Conservation (phyloP, 352 stramenopile genomes). For the Globisporangium viniferum region DNA sequence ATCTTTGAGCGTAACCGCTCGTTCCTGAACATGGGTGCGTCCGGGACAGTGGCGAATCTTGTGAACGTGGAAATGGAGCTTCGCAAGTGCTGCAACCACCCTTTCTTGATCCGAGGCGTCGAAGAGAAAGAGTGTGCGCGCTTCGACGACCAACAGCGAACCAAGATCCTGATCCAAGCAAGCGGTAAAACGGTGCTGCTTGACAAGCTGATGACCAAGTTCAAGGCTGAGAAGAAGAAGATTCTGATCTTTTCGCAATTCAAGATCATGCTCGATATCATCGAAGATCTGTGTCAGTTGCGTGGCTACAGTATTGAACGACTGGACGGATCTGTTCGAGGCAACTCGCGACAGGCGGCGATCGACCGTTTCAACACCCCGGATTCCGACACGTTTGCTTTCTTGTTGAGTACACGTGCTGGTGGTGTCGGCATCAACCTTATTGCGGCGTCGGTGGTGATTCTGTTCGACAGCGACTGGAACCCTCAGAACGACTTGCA, state of each 20-base stretch:
- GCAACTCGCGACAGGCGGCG: slow-evolving; percentile 96
- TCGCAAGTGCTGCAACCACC: slow-evolving; percentile 99
- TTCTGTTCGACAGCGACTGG: slow-evolving; percentile 96
- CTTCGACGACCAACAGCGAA: slow-evolving; percentile 64
- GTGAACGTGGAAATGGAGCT: slow-evolving; percentile 99
- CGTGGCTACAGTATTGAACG: slow-evolving; percentile 90
- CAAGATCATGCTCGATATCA: slow-evolving; percentile 98
- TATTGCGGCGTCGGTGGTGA: slow-evolving; percentile 84
- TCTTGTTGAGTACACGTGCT: slow-evolving; percentile 94
- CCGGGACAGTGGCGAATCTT: slow-evolving; percentile 93
- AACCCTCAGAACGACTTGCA: slow-evolving; percentile 99
- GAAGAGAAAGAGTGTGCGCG: slow-evolving; percentile 96
- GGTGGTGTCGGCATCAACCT: slow-evolving; percentile 98
- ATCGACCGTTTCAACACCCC: slow-evolving; percentile 98
- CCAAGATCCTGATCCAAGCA: slow-evolving; percentile 77
- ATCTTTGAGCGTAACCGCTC: slow-evolving; percentile 99
- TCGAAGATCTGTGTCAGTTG: slow-evolving; percentile 87
- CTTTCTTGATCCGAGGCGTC: slow-evolving; percentile 97
- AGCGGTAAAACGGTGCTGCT: slow-evolving; percentile 98
- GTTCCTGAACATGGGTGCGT: slow-evolving; percentile 85
- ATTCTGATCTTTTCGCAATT: slow-evolving; percentile 99
- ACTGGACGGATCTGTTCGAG: slow-evolving; percentile 95
- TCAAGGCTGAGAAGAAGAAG: slow-evolving; percentile 96
- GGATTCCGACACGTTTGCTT: slow-evolving; percentile 95
- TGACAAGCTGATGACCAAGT: slow-evolving; percentile 98